Evolutionary conservation across 495 filamentous ascomycete genomes (phyloP), one percentile per base, ranked within the genome.

Genomic region (Platismatia glauca): DNA sequence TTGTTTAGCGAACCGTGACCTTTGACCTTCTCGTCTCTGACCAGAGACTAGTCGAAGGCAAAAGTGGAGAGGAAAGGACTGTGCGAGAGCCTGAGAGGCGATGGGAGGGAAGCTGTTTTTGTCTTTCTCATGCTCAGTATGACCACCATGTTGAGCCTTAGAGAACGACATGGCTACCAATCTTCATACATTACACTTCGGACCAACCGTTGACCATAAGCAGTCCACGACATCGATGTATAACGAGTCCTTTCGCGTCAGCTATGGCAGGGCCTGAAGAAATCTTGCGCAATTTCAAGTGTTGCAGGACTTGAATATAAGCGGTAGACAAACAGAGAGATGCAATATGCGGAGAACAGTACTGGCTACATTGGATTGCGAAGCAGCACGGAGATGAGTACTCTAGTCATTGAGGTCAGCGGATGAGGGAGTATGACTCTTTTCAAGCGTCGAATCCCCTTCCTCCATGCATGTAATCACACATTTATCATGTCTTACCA

Each of bases 241-340:
- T 27, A 41, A 62, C 34, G n/a, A 65, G 60, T 52, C 68, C 68
- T 41, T 68, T 70, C n/a, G 52, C 43, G n/a, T 67, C 62, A 27
- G 20, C 29, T 66, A n/a, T 43, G 38, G 6, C 44, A 52, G 24
- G 63, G 31, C 16, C 59, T 67, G 56, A 70, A 56, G 34, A 67
- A 64, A 41, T 70, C 68, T 59, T 66, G 66, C 27, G n/a, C 56
- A 4, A 61, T 59, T 56, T 68, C 66, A 3, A 43, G 50, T 6
- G 62, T 31, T 1, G 65, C 59, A 8, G 70, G 76, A 58, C 76
- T 71, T 39, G 71, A 66, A 46, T 71, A 73, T 20, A 77, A 58
- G n/a, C 74, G 70, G 57, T 76, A 72, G 13, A 72, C 9, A n/a
- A 27, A 37, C 4, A 59, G 24, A 50, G 46, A 29, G 11, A 50